Conservation (phyloP, 768 basidiomycete genomes). For the Daedalea quercina region DNA sequence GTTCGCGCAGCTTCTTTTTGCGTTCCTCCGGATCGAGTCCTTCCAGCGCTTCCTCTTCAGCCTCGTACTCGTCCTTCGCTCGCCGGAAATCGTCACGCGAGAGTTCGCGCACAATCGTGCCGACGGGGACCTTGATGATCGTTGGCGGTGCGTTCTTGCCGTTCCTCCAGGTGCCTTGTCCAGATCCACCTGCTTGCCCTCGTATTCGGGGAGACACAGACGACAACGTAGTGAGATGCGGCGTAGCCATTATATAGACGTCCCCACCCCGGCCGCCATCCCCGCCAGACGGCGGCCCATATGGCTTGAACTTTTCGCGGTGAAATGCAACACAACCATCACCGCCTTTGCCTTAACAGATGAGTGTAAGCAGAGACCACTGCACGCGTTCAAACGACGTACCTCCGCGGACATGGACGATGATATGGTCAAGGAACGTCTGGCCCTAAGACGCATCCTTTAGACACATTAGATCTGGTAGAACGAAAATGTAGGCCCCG, state of each 20-base stretch:
- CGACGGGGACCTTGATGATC: slow-evolving; percentile 78
- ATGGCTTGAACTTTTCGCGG: slow-evolving; percentile 77
- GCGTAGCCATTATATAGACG: slow-evolving; percentile 77
- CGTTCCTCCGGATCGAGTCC: slow-evolving; percentile 42
- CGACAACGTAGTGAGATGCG: slow-evolving; percentile 71
- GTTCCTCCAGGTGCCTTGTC: slow-evolving; percentile 84
- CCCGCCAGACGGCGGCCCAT: slow-evolving; percentile 90
- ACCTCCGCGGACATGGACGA: slow-evolving; percentile 79
- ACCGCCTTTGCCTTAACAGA: slow-evolving; percentile 70
- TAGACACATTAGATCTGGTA: too few relatives aligned
- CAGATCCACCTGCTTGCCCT: slow-evolving; percentile 61
- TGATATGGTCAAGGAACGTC: slow-evolving; percentile 74
- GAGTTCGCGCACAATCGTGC: slow-evolving; percentile 83
- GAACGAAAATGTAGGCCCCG: too few relatives aligned
- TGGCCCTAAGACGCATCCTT: slow-evolving; percentile 46
- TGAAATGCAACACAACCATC: slow-evolving; percentile 92
- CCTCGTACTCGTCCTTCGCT: slow-evolving; percentile 64
- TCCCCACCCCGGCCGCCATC: slow-evolving; percentile 87
- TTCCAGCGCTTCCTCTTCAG: slow-evolving; percentile 53
- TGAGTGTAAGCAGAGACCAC: background rate
- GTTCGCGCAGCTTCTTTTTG: slow-evolving; percentile 53
- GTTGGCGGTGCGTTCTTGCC: slow-evolving; percentile 69
- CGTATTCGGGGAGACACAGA: slow-evolving; percentile 62
- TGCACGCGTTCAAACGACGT: slow-evolving; percentile 12
- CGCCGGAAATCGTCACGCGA: slow-evolving; percentile 58